phyloP scores from a whole-genome alignment of 331 rosid genomes.

The Cydonia oblonga region DNA sequence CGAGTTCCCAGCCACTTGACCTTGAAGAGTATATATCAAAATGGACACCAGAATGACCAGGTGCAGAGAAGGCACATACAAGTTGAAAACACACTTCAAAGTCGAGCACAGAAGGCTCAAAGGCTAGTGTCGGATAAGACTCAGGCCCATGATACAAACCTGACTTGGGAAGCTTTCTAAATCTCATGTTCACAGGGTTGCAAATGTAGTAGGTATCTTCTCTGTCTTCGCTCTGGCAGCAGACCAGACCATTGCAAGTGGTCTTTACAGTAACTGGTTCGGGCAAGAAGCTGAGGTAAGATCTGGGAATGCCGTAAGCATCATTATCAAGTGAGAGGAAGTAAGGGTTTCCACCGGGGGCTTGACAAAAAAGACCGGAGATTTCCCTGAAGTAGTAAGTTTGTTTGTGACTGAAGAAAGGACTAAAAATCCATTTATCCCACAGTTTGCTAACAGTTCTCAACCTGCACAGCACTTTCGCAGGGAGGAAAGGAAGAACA shows the following conservation, averaged over 20 bases:
- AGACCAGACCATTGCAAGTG: slow-evolving; percentile 28
- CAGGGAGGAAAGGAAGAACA: slow-evolving; percentile 29
- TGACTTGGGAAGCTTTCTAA: slow-evolving; percentile 21
- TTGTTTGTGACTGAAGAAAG: slow-evolving; percentile 23
- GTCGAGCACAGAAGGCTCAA: slow-evolving; percentile 11
- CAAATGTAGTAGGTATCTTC: slow-evolving; percentile 21
- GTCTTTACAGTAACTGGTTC: background rate
- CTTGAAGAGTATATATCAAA: slow-evolving; percentile 39
- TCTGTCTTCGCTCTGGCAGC: slow-evolving; percentile 8
- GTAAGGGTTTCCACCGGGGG: background rate
- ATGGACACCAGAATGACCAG: background rate
- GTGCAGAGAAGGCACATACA: slow-evolving; percentile 18
- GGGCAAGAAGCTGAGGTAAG: slow-evolving; percentile 20
- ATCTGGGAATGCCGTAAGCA: slow-evolving; percentile 24
- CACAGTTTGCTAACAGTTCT: slow-evolving; percentile 27
- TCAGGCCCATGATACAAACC: slow-evolving; percentile 8
- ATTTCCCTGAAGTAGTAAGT: slow-evolving; percentile 8
- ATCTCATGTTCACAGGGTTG: slow-evolving; percentile 27
- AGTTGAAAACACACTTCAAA: slow-evolving; percentile 23
- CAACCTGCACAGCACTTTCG: slow-evolving; percentile 32
- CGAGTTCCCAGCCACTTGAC: slow-evolving; percentile 25
- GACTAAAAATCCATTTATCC: slow-evolving; percentile 18
- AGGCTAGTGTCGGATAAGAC: slow-evolving; percentile 19
- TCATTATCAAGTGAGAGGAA: slow-evolving; percentile 17
- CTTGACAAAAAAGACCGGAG: slow-evolving; percentile 28